Percentiles rank a stretch among this genome's conserved stretches.
Conservation (phyloP, 768 basidiomycete species). For the Tylopilus rubrobrunneus region DNA sequence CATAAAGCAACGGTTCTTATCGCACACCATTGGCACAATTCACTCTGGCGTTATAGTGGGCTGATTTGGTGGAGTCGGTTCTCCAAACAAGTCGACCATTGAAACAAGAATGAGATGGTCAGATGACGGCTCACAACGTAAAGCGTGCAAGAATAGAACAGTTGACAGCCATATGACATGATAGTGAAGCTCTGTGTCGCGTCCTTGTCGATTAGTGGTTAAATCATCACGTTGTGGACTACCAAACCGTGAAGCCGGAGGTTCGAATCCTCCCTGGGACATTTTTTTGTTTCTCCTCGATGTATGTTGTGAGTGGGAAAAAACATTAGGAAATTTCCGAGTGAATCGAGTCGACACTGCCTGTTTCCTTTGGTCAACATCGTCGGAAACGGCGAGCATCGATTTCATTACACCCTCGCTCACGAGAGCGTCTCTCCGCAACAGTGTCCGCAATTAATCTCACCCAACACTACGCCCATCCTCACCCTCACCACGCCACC, state of each 20-base stretch:
- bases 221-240: constrained; percentile 41
- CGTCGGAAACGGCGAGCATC: constrained; percentile 15
- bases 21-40: constrained; percentile 26
- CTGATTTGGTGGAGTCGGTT: too few relatives aligned
- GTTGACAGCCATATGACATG: neutral
- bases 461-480: constrained; percentile 24
- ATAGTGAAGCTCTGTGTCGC: neutral
- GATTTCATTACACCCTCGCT: constrained; percentile 1
- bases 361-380: constrained; percentile 8
- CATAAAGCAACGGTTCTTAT: neutral
- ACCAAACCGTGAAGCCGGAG: constrained; percentile 36
- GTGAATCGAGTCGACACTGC: constrained; percentile 10
- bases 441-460: constrained; percentile 40
- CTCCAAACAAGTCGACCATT: too few relatives aligned
- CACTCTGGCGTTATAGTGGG: too few relatives aligned
- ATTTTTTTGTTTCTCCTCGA: constrained; percentile 6
- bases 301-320: constrained; percentile 14
- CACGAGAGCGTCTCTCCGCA: constrained; percentile 26
- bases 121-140: neutral
- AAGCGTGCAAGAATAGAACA: neutral
- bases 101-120: too few relatives aligned
- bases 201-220: constrained; percentile 45
- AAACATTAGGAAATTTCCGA: constrained; percentile 19
- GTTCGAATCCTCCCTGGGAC: constrained; percentile 39
- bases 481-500: constrained; percentile 34